phyloP scores from a whole-genome alignment of 768 basidiomycete species.

The Boletus fagicola region DNA sequence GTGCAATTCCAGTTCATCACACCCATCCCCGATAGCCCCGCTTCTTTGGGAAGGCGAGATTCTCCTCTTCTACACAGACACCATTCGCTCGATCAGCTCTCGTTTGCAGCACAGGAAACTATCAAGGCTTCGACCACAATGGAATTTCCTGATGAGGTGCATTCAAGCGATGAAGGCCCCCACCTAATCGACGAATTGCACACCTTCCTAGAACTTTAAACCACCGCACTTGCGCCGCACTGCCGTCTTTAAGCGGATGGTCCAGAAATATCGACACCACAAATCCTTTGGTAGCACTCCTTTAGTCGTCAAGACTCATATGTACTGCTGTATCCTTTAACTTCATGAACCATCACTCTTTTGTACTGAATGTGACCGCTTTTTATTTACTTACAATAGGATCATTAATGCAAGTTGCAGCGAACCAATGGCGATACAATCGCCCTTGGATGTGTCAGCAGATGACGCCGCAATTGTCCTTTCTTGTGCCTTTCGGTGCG shows the following conservation, averaged over 20 bases:
- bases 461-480: conserved; percentile 3
- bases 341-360: background rate
- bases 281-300: conserved; percentile 2
- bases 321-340: conserved; percentile 2
- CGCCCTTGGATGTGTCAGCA: conserved; percentile 15
- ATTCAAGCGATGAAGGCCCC: background rate
- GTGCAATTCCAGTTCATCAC: conserved; percentile 23
- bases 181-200: conserved; percentile 26
- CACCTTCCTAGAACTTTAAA: conserved; percentile 18
- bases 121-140: background rate
- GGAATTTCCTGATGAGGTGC: background rate
- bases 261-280: background rate
- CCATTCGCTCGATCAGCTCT: conserved; percentile 21
- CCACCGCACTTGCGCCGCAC: conserved; percentile 1
- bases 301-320: background rate
- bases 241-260: background rate
- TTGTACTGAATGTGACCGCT: conserved; percentile 4
- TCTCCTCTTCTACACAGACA: conserved; percentile 25
- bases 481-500: conserved; percentile 7
- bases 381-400: conserved; percentile 8
- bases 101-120: conserved; percentile 1
- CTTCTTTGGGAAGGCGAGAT: conserved; percentile 15
- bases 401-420: background rate
- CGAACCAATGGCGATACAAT: conserved; percentile 4
- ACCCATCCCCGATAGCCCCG: conserved; percentile 20